A percentile compares a stretch with the other conserved stretches of the same genome.
These are phyloP conservation scores for Pseudopithomyces chartarum DNA, from an alignment of 2,329 filamentous ascomycete species.

Conservation along the genomic window DNA sequence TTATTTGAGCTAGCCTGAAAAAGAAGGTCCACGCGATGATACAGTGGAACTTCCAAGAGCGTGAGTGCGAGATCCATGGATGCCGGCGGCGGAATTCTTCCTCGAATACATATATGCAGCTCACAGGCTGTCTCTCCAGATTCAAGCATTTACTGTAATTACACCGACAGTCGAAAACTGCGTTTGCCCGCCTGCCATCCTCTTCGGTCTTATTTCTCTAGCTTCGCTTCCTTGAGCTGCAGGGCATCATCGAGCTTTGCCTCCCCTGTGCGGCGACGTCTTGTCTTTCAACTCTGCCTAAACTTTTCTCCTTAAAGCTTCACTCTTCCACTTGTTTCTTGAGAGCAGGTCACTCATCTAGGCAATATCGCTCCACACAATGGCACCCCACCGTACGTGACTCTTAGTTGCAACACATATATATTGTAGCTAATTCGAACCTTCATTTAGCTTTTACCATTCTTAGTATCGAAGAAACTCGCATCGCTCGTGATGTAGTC, in stretches of 20 bases:
- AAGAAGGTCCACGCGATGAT: not conserved
- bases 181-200: not conserved
- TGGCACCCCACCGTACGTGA: constrained; percentile 48
- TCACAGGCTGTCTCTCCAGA: not conserved
- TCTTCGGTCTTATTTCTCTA: not conserved
- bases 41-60: not conserved
- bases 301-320: too few relatives aligned
- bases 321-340: too few relatives aligned
- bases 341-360: too few relatives aligned
- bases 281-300: too few relatives aligned
- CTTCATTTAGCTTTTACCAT: constrained; percentile 53
- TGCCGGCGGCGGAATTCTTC: not conserved
- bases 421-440: too few relatives aligned
- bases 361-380: constrained; percentile 11
- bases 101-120: not conserved
- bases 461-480: constrained; percentile 61
- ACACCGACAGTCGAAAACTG: too few relatives aligned
- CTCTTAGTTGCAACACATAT: too few relatives aligned
- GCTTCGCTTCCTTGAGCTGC: not conserved
- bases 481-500: constrained; percentile 56
- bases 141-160: too few relatives aligned
- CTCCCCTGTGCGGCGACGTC: too few relatives aligned
- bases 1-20: not conserved
- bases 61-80: not conserved
- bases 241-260: too few relatives aligned